These are phyloP conservation scores for Vitis amurensis DNA, from an alignment of 164 flowering plant species.

Conservation along the genomic window DNA sequence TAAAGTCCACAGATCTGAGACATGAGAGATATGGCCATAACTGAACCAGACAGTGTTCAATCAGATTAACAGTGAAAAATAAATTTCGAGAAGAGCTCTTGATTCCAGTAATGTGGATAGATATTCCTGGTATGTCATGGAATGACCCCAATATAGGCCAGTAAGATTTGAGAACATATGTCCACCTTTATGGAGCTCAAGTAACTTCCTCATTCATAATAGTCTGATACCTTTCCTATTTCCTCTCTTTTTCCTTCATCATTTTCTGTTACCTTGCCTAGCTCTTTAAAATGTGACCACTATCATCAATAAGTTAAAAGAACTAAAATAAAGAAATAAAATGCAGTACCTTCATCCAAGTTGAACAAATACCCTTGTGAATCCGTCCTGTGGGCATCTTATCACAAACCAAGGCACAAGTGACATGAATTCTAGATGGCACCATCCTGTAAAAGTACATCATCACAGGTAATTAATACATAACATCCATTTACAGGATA, in stretches of 20 bases:
- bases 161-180: not conserved
- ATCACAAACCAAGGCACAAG: constrained; percentile 87
- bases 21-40: too few relatives aligned
- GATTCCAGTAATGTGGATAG: not conserved
- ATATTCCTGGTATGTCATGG: too few relatives aligned
- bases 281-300: not conserved
- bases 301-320: not conserved
- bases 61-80: not conserved
- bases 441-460: constrained; percentile 56
- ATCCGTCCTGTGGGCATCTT: constrained; percentile 84
- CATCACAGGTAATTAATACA: too few relatives aligned
- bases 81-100: not conserved
- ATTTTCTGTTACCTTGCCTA: too few relatives aligned
- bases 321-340: not conserved
- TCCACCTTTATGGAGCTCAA: not conserved
- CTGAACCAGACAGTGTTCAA: not conserved
- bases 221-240: too few relatives aligned
- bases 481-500: too few relatives aligned
- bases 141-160: not conserved
- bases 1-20: not conserved
- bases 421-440: constrained; percentile 86
- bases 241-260: too few relatives aligned
- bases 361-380: constrained; percentile 94
- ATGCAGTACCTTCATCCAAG: constrained; percentile 95
- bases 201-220: not conserved